These are phyloP conservation scores for Fusarium pseudocircinatum DNA, from an alignment of 2,329 filamentous ascomycete species.

Conservation along the genomic window DNA sequence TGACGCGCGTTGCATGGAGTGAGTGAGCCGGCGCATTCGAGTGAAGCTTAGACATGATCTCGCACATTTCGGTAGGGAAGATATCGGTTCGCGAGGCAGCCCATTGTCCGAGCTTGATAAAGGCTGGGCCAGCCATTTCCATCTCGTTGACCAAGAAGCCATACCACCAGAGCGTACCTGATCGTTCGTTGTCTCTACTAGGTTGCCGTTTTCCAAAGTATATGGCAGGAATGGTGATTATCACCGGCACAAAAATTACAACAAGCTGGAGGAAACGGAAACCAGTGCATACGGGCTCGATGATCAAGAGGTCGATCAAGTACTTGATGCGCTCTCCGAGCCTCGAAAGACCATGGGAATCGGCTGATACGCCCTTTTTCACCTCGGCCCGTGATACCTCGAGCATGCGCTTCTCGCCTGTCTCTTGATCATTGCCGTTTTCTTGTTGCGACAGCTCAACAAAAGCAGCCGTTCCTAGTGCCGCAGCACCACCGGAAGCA, in stretches of 20 bases:
- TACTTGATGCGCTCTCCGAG: slow-evolving; percentile 69
- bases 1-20: slow-evolving; percentile 79
- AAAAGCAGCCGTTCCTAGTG: slow-evolving; percentile 65
- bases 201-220: slow-evolving; percentile 77
- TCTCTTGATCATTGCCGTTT: slow-evolving; percentile 63
- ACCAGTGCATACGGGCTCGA: slow-evolving; percentile 88
- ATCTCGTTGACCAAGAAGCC: slow-evolving; percentile 85
- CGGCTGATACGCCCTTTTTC: slow-evolving; percentile 70
- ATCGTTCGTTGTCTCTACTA: slow-evolving; percentile 76
- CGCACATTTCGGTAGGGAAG: slow-evolving; percentile 92
- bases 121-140: slow-evolving; percentile 93
- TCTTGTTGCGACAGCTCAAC: slow-evolving; percentile 66
- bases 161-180: slow-evolving; percentile 95
- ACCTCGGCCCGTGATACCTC: slow-evolving; percentile 83
- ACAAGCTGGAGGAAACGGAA: slow-evolving; percentile 88
- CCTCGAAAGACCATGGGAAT: slow-evolving; percentile 67
- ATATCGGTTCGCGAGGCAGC: slow-evolving; percentile 96
- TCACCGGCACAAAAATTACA: slow-evolving; percentile 89
- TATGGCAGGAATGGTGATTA: slow-evolving; percentile 79
- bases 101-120: slow-evolving; percentile 99
- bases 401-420: slow-evolving; percentile 87
- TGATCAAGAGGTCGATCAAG: slow-evolving; percentile 76
- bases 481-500: slow-evolving; percentile 53
- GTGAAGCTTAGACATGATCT: slow-evolving; percentile 92
- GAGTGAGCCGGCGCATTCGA: slow-evolving; percentile 95